Base-by-base conservation (phyloP, 2,329 filamentous ascomycete species). In the Claviceps sp. region DNA sequence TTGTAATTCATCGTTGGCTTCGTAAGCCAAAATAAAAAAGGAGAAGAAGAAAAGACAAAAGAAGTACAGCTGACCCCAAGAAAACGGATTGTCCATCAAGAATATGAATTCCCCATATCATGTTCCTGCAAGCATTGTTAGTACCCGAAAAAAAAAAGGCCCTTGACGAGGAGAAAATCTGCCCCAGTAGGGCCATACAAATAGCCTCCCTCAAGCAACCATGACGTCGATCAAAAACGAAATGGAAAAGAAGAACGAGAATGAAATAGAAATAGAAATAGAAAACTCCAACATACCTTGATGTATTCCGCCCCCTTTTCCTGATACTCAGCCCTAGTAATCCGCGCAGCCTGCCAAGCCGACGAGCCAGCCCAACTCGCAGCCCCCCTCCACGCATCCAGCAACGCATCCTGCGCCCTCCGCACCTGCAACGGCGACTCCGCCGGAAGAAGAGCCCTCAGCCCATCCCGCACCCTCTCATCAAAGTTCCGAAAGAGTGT, bases 301-400 rank as follows among this genome's bases (percentile, higher is more conserved):
- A 97, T 78, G 72, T 97, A 97, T 60, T 97, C 91, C 22, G 82
- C 76, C 1, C 93, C 93, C 74, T 95, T 96, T 73, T 98, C 93
- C 60, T 80, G 67, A 69, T 89, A 98, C 68, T 97, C 93, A 58
- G 85, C 84, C 60, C 78, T 81, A 1, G 84, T 86, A 43, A 98
- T 78, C 55, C 81, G 84, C 4, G 81, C 81, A 38, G 71, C 68
- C 64, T 76, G 80, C 69, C 82, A 82, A 20, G 75, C 74, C 36
- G 72, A 64, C 1, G 76, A 74, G 13, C 78, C 74, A 18, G 84
- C 86, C 91, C 93, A 98, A 55, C 79, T 76, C 13, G 93, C 91
- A 1, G 93, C 93, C 7, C 93, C 93, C 67, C 78, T 87, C 93
- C 93, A 98, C 3, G 91, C 87, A 74, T 98, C 93, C 38, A 94